Evolutionary conservation across 2,329 filamentous ascomycete species (phyloP), one percentile per base, ranked within the genome.

Genomic region (Sporothrix globosa): DNA sequence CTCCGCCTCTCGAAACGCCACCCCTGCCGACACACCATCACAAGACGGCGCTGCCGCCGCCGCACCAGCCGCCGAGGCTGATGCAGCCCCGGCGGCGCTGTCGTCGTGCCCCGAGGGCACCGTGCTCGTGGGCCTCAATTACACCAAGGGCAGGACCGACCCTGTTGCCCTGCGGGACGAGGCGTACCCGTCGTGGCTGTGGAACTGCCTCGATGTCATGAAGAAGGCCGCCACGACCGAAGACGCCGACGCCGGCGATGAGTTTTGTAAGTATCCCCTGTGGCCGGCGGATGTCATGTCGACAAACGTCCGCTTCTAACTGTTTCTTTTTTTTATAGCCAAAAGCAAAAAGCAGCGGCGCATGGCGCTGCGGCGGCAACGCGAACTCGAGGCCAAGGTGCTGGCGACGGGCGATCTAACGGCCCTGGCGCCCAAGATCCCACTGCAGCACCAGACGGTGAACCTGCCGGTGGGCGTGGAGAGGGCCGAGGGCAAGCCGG

Each of bases 281-380:
- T 19, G 39, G 30, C 17, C 17, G 44, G 17, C 14, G 3, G 1
- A 48, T 19, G 34, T 0, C 7, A 9, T 48, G 44, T 17, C 4
- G 17, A 17, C 13, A 48, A 44, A 30, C 27, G 27, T 30, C 34
- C 34, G 6, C 34, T 4, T 34, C 34, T 34, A 9, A 24, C 3
- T 0, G 9, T 4, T 53, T 17, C 66, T 72, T 11, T 63, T 21
- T 0, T 9, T 5, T 10, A 3, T 17, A 93, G 91, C 91, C 71
- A 96, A 96, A 86, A 94, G 91, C 39, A 93, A 92, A 80, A 95
- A 94, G 78, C 88, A 93, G 79, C 88, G 92, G 72, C 86, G 88
- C 70, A 78, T 90, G 69, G 92, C 92, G 10, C 88, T 88, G 54
- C 93, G 89, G 80, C 84, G 85, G 79, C 84, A 86, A 77, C 84